Base-by-base conservation (phyloP, 768 basidiomycete species). In the Mycena capillaripes region DNA sequence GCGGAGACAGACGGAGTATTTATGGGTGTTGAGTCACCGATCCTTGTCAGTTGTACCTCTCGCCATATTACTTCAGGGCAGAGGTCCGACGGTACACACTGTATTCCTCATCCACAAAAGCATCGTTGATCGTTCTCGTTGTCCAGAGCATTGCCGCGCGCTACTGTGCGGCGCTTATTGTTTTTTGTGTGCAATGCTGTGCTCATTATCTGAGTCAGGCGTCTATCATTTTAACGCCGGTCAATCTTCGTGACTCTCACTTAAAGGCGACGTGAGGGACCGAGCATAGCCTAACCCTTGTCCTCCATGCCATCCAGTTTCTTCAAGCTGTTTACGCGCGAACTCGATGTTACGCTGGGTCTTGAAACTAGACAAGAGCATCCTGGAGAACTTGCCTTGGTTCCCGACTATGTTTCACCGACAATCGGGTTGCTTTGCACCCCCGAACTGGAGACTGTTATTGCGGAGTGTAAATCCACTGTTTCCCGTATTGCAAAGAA, bases 401-500 rank as follows among this genome's bases (percentile, higher is more conserved):
- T 3, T 32, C 58, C 8, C 30, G 58, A 59, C 6, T 30, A 32
- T 66, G 29, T 6, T 52, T 16, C 34, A 32, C 25, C 23, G 1
- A 46, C 64, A 5, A 50, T 72, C 38, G 71, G 71, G 10, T 50
- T 67, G 1, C 44, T 72, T 30, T 29, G 11, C 3, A 72, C 64
- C 30, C 52, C 65, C 17, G 71, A 72, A 38, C 30, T 72, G 32
- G 65, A 61, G 9, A 38, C 1, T 8, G 71, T 67, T 14, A 19
- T 72, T 38, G 58, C 57, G n/a, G 58, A 72, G 32, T 72, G 71
- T 34, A 66, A 50, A 52, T 52, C 65, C 17, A 21, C 8, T 17
- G 71, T 72, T 17, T 59, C 64, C 2, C 71, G 71, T 11, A 72
- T 72, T 32, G 64, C 59, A 30, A 72, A 67, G 50, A 50, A 62